Base-by-base conservation (phyloP, 1,284 basidiomycete species). In the Pyrrhoderma lamaoense region DNA sequence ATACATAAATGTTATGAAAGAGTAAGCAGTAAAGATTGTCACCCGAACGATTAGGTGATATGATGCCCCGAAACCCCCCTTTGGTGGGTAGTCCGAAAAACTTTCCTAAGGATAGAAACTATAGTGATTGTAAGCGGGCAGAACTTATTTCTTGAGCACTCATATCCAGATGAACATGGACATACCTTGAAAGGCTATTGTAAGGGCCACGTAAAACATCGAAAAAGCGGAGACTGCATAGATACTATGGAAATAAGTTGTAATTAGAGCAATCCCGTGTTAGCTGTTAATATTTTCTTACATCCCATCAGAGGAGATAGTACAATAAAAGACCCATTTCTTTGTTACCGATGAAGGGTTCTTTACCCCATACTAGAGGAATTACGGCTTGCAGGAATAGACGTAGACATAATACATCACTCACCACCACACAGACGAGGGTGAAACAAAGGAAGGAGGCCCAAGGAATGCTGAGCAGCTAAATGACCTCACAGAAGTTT, bases 261-360 rank as follows among this genome's bases (percentile, higher is more conserved):
- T 37, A 9, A 37, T n/a, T n/a, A 37, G 35, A 16, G 35, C 16
- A 37, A 37, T 16, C 35, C 16, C 35, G 9, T 37, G 27, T 5
- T 40, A 40, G n/a, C 21, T n/a, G n/a, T n/a, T 40, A 35, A 49
- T 19, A 37, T 19, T 9, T 19, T 37, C 53, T 13, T 47, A 55
- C 53, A 55, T 35, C 23, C 27, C 45, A 38, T 34, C 47, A 11
- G 53, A 55, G 11, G 31, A 21, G 16, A 55, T 5, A 14, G 53
- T 55, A 49, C 53, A 55, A 22, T 55, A 55, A 45, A 55, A 55
- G 8, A 37, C 19, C 45, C 49, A 55, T 45, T 47, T 19, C 11
- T 46, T 55, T 13, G 53, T 51, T 14, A 55, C 53, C 8, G n/a
- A 40, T n/a, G 27, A 36, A 11, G 49, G 49, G 31, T 51, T 36